Evolutionary conservation across 1,284 basidiomycete genomes (phyloP).

Genomic region (Rhizopogon parksii): DNA sequence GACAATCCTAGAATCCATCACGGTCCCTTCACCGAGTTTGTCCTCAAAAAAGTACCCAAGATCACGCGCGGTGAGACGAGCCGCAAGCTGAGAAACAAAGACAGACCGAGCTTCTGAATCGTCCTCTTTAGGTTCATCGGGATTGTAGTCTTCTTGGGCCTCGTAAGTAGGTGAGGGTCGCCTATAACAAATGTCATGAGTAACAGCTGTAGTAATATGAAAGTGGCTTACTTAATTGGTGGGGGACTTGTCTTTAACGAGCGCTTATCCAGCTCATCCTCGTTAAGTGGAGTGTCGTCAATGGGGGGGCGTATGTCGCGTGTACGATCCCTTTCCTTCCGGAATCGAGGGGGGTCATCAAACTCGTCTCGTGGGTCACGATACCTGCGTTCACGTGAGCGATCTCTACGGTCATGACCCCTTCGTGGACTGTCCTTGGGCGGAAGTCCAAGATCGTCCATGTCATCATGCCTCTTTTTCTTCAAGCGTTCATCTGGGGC

Average conservation of each 20-base stretch:
- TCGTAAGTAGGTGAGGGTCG: slow-evolving; percentile 72
- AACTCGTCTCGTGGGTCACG: slow-evolving; percentile 55
- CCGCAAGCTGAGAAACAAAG: slow-evolving; percentile 96
- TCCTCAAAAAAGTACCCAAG: slow-evolving; percentile 99
- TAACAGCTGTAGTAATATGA: slow-evolving; percentile 10
- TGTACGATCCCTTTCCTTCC: slow-evolving; percentile 34
- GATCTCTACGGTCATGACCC: slow-evolving; percentile 42
- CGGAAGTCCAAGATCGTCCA: slow-evolving; percentile 35
- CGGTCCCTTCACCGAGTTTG: slow-evolving; percentile 85
- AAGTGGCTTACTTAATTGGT: slow-evolving; percentile 31
- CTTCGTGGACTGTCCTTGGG: slow-evolving; percentile 50
- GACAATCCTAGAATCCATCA: slow-evolving; percentile 93
- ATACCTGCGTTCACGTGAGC: slow-evolving; percentile 50
- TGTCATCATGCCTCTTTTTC: slow-evolving; percentile 48
- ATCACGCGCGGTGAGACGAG: slow-evolving; percentile 90
- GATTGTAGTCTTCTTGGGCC: slow-evolving; percentile 58
- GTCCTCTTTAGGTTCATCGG: slow-evolving; percentile 74
- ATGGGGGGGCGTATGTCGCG: slow-evolving; percentile 23
- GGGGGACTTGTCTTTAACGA: slow-evolving; percentile 33
- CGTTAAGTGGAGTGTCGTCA: slow-evolving; percentile 28
- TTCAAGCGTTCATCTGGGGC: slow-evolving; percentile 48
- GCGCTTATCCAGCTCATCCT: slow-evolving; percentile 25
- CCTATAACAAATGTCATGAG: slow-evolving; percentile 28
- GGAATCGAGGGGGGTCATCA: slow-evolving; percentile 42
- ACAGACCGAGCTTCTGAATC: slow-evolving; percentile 95